These are phyloP conservation scores for Amphicarpaea edgeworthii DNA, from an alignment of 306 rosid species.

Conservation along the genomic window DNA sequence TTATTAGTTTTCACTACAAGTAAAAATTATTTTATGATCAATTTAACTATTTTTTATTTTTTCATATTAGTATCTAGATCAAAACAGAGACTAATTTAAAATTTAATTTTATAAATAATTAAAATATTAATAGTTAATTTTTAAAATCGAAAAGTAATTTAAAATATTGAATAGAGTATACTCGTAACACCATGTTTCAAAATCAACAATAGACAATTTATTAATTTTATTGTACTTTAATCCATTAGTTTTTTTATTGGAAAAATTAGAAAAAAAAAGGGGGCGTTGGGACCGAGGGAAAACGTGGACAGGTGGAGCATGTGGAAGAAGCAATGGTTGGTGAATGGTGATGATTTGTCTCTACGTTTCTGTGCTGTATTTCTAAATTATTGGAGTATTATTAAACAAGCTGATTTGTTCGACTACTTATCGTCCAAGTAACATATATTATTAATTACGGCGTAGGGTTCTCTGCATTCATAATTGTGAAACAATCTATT, in stretches of 20 bases:
- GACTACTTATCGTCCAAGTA: slow-evolving; percentile 4
- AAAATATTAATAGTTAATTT: too few relatives aligned
- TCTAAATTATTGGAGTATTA: neutral
- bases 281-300: neutral
- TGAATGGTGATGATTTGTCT: slow-evolving; percentile 16
- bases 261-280: neutral
- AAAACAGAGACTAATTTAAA: too few relatives aligned
- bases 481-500: too few relatives aligned
- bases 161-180: neutral
- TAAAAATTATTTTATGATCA: too few relatives aligned
- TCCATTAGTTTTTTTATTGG: neutral
- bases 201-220: neutral
- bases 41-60: too few relatives aligned
- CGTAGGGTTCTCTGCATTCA: too few relatives aligned
- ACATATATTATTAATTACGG: too few relatives aligned
- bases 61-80: too few relatives aligned
- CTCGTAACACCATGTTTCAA: neutral
- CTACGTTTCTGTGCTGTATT: slow-evolving; percentile 10
- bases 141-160: too few relatives aligned
- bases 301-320: slow-evolving; percentile 10
- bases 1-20: too few relatives aligned
- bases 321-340: slow-evolving; percentile 3
- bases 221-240: neutral
- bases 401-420: slow-evolving; percentile 8
- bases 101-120: too few relatives aligned